Conservation (phyloP, 2,329 filamentous ascomycete species). For the Lasiodiplodia sp. region DNA sequence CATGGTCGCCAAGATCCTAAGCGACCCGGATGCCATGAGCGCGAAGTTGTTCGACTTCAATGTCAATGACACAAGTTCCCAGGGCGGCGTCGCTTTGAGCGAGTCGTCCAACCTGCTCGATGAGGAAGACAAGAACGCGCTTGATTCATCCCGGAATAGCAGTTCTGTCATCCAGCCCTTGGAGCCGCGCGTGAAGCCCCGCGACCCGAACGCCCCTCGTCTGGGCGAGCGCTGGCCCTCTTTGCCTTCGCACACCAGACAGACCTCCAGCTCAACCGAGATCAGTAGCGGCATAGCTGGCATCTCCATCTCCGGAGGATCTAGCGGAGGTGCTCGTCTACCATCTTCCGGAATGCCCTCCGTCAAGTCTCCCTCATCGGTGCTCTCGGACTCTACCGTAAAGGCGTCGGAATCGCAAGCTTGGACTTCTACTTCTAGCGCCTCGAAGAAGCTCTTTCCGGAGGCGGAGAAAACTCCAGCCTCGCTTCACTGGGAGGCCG, state of each 20-base stretch:
- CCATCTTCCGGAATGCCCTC: neutral
- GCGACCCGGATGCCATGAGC: slow-evolving; percentile 31
- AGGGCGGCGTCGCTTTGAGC: neutral
- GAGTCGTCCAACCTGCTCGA: neutral
- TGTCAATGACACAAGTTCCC: slow-evolving; percentile 1
- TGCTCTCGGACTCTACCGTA: neutral
- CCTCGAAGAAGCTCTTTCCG: slow-evolving; percentile 42
- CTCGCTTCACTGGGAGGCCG: slow-evolving; percentile 39
- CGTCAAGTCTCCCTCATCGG: neutral
- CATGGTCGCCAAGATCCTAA: slow-evolving; percentile 50
- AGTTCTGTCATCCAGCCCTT: slow-evolving; percentile 1
- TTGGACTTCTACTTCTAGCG: neutral
- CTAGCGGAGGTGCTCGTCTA: neutral
- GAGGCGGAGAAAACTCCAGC: slow-evolving; percentile 41
- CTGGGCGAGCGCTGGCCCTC: slow-evolving; percentile 14
- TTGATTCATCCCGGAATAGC: neutral
- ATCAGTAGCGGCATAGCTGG: neutral
- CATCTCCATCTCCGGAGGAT: neutral
- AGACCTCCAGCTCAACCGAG: neutral
- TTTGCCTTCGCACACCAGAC: neutral
- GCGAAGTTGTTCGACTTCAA: slow-evolving; percentile 30
- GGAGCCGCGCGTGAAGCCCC: slow-evolving; percentile 5
- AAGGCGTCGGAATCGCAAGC: neutral
- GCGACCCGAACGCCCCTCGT: neutral
- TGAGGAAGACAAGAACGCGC: neutral